Evolutionary conservation across 495 filamentous ascomycete species (phyloP).

Genomic region (Aspergillus ostianus): DNA sequence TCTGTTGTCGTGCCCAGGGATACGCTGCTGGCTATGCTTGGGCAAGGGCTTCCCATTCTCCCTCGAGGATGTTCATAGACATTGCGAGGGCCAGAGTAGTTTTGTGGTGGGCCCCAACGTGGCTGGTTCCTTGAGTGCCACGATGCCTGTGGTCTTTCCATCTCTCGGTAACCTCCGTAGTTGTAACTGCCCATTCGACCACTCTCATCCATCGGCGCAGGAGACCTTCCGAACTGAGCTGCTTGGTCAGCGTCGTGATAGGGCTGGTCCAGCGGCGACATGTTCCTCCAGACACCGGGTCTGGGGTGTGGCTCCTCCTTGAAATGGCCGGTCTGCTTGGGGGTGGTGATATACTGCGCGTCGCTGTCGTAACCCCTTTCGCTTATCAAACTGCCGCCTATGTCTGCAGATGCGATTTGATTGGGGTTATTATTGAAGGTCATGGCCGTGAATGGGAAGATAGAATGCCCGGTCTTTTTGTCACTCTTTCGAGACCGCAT

Average conservation of each 20-base stretch:
- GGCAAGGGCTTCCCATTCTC: conserved; percentile 14
- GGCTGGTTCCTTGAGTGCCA: conserved; percentile 12
- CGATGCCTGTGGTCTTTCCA: conserved; percentile 5
- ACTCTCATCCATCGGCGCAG: conserved; percentile 1
- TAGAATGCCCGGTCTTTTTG: conserved; percentile 6
- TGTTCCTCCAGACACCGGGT: conserved; percentile 4
- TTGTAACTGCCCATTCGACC: conserved; percentile 4
- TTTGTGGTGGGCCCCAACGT: conserved; percentile 8
- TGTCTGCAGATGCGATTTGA: conserved; percentile 17
- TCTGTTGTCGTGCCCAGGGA: not conserved
- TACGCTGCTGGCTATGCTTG: not conserved
- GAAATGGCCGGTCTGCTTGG: conserved; percentile 17
- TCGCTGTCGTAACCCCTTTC: conserved; percentile 48
- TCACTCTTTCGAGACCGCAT: conserved; percentile 15
- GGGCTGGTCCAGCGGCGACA: conserved; percentile 13
- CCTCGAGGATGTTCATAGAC: conserved; percentile 10
- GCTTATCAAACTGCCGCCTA: conserved; percentile 41
- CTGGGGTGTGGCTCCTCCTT: conserved; percentile 7
- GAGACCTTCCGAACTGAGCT: conserved; percentile 4
- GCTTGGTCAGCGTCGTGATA: conserved; percentile 11
- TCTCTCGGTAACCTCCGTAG: conserved; percentile 2
- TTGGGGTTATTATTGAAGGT: conserved; percentile 10
- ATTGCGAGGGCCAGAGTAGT: conserved; percentile 6
- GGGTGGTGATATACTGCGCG: conserved; percentile 39
- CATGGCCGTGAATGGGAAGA: conserved; percentile 26